phyloP scores from a whole-genome alignment of 2,329 filamentous ascomycete genomes.

The Uncinocarpus reesii region DNA sequence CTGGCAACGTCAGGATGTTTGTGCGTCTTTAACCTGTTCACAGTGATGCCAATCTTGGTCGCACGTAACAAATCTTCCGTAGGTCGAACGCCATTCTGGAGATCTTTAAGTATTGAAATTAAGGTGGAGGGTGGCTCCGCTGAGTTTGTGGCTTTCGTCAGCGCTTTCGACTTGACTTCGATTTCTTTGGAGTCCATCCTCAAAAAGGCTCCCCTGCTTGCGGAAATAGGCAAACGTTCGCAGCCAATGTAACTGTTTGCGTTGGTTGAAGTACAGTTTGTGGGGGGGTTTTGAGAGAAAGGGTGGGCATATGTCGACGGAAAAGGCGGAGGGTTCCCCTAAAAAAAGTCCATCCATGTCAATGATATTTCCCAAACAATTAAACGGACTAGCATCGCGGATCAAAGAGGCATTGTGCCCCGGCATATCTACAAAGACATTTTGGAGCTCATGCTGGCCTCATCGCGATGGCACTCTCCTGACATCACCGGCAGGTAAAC shows the following conservation, averaged over 20 bases:
- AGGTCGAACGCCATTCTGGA: conserved; percentile 70
- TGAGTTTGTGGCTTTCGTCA: conserved; percentile 65
- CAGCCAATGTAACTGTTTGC: neutral
- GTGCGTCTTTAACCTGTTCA: conserved; percentile 76
- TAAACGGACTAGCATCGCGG: neutral
- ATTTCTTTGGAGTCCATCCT: conserved; percentile 74
- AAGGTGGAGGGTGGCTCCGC: conserved; percentile 66
- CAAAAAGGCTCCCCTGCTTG: neutral
- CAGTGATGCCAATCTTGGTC: conserved; percentile 81
- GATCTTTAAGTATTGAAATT: conserved; percentile 61
- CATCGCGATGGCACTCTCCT: neutral
- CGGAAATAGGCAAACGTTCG: neutral
- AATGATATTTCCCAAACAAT: neutral
- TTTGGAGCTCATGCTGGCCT: neutral
- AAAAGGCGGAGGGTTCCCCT: neutral
- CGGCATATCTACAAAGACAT: no score
- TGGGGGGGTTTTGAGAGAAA: neutral
- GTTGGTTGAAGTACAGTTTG: neutral
- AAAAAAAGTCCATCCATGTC: neutral
- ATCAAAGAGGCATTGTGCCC: neutral
- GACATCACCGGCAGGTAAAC: neutral
- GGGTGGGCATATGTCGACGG: neutral
- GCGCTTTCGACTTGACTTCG: conserved; percentile 61
- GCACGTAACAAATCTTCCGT: conserved; percentile 84
- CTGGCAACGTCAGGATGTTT: conserved; percentile 62